A percentile compares a stretch with the other conserved stretches of the same genome.
phyloP scores from a whole-genome alignment of 192 early-diverging fungal genomes.

The Ambispora gerdemannii region DNA sequence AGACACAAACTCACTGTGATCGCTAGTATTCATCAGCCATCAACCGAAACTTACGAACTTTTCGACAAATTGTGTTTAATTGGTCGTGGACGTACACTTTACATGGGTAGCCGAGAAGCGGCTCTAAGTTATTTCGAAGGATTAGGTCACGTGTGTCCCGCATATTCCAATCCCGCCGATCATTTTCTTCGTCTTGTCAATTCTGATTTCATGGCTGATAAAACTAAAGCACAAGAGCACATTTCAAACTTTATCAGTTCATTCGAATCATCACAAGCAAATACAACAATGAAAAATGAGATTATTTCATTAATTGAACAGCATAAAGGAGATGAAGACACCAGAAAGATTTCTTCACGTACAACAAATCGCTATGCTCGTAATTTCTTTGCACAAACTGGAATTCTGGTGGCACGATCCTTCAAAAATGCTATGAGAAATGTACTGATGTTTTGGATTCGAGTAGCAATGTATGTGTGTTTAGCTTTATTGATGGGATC shows the following conservation, averaged over 20 bases:
- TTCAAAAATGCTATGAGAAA: conserved; percentile 3
- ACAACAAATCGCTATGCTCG: neutral
- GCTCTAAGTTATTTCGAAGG: conserved; percentile 41
- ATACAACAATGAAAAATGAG: neutral
- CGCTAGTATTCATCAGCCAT: conserved; percentile 49
- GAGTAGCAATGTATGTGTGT: conserved; percentile 14
- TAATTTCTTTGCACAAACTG: neutral
- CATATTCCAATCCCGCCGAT: conserved; percentile 42
- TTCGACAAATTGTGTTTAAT: conserved; percentile 42
- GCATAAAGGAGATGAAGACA: neutral
- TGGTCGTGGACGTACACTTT: conserved; percentile 39
- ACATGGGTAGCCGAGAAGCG: conserved; percentile 34
- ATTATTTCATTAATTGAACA: neutral
- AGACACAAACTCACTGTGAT: conserved; percentile 48
- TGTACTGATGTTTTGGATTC: neutral
- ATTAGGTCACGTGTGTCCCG: conserved; percentile 37
- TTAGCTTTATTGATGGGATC: neutral
- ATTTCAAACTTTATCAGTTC: neutral
- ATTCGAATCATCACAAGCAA: neutral
- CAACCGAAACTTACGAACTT: conserved; percentile 47
- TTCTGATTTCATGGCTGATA: conserved; percentile 18
- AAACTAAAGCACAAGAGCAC: neutral
- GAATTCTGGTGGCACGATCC: neutral
- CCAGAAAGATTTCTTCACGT: neutral
- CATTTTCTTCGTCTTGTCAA: conserved; percentile 36